Evolutionary conservation across 192 early-diverging fungal genomes (phyloP).

Genomic region (Coemansia sp.): DNA sequence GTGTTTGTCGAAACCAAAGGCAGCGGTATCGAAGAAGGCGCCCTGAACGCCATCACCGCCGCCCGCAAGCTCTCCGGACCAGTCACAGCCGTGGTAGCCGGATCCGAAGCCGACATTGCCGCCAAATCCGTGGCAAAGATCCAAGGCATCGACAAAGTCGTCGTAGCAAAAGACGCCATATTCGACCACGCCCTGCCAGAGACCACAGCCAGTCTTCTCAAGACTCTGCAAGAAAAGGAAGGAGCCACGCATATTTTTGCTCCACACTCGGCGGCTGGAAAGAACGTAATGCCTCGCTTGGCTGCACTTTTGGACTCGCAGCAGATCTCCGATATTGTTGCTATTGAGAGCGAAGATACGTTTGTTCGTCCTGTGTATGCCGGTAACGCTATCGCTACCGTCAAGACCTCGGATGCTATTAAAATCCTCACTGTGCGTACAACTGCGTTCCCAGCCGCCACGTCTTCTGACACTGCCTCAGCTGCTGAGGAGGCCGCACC

Average conservation of each 20-base stretch:
- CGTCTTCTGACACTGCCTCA: slow-evolving; percentile 47
- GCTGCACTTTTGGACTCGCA: slow-evolving; percentile 90
- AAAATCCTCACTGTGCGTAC: slow-evolving; percentile 90
- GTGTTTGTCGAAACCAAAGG: slow-evolving; percentile 90
- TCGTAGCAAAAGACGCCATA: slow-evolving; percentile 77
- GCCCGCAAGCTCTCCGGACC: slow-evolving; percentile 76
- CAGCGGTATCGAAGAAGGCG: slow-evolving; percentile 65
- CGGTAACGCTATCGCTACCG: slow-evolving; percentile 95
- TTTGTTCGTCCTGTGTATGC: slow-evolving; percentile 98
- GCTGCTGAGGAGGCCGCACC: slow-evolving; percentile 73
- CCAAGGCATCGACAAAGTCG: slow-evolving; percentile 76
- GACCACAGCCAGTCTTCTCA: slow-evolving; percentile 72
- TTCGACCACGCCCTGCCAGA: slow-evolving; percentile 84
- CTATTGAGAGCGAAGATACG: slow-evolving; percentile 74
- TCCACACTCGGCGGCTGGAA: slow-evolving; percentile 84
- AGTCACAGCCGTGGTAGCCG: slow-evolving; percentile 88
- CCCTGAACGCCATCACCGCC: slow-evolving; percentile 86
- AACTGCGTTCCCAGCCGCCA: slow-evolving; percentile 83
- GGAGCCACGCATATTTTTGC: slow-evolving; percentile 84
- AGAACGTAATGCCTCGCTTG: slow-evolving; percentile 92
- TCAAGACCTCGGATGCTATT: slow-evolving; percentile 83
- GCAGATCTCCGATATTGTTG: slow-evolving; percentile 87
- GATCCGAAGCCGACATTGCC: slow-evolving; percentile 64
- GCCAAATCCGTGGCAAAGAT: slow-evolving; percentile 65
- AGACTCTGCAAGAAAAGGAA: slow-evolving; percentile 66